Percentiles rank a stretch among this genome's conserved stretches.
phyloP scores from a whole-genome alignment of 345 rosid genomes.

The Boechera stricta region DNA sequence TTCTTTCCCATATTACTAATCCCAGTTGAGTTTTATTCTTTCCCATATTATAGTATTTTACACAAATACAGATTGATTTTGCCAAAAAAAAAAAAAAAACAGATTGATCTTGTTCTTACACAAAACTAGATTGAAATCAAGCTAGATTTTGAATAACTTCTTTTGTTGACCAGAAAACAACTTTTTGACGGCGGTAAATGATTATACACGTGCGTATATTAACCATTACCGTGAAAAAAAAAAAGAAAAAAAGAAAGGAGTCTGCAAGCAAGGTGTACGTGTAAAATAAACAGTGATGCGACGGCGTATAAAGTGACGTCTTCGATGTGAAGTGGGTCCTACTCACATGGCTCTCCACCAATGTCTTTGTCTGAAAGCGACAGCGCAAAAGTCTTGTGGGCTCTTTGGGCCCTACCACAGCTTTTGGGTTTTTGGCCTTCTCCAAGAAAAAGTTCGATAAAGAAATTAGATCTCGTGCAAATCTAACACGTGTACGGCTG shows the following conservation, averaged over 20 bases:
- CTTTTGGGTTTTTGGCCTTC: constrained; percentile 26
- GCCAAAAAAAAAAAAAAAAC: neutral
- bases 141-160: neutral
- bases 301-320: constrained; percentile 48
- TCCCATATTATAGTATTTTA: no score
- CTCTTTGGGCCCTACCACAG: constrained; percentile 28
- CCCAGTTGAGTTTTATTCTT: neutral
- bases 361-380: constrained; percentile 46
- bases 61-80: neutral
- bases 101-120: neutral
- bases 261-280: neutral
- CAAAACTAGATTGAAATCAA: no score
- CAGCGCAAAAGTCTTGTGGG: constrained; percentile 33
- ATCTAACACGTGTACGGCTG: constrained; percentile 42
- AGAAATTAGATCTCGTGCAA: constrained; percentile 6
- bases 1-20: neutral
- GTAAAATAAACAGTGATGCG: constrained; percentile 43
- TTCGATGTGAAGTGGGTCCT: constrained; percentile 36
- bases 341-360: constrained; percentile 47
- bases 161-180: constrained; percentile 26
- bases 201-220: constrained; percentile 28
- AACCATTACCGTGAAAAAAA: constrained; percentile 7
- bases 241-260: neutral
- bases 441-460: neutral
- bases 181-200: constrained; percentile 43